Conservation (phyloP, 768 basidiomycete species). For the Pulveroboletus sp. region DNA sequence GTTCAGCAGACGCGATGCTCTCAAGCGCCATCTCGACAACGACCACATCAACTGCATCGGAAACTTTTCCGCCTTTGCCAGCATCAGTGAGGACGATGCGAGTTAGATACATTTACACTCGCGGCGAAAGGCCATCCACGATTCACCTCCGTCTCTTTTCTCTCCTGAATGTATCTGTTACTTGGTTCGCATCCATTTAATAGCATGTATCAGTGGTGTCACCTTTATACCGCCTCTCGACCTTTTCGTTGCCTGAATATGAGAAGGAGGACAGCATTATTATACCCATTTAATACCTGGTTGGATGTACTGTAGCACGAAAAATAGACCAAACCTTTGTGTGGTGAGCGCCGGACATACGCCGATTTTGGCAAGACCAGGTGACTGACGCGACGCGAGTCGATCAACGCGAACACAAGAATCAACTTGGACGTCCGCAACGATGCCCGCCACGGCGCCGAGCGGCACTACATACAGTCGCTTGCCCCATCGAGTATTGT, state of each 20-base stretch:
- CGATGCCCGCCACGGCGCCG: slow-evolving; percentile 10
- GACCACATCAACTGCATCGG: slow-evolving; percentile 34
- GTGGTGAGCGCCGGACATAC: no score
- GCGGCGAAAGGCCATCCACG: slow-evolving; percentile 4
- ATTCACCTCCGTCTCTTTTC: neutral
- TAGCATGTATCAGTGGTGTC: slow-evolving; percentile 9
- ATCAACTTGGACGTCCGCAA: slow-evolving; percentile 5
- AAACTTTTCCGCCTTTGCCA: slow-evolving; percentile 28
- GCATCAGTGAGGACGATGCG: slow-evolving; percentile 24
- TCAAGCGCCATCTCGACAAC: slow-evolving; percentile 39
- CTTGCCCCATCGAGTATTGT: slow-evolving; percentile 12
- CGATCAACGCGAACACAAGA: no score
- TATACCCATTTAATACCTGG: slow-evolving; percentile 14
- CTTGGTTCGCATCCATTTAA: neutral
- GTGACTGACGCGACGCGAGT: slow-evolving; percentile 13
- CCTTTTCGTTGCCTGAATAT: no score
- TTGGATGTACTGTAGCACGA: slow-evolving; percentile 16
- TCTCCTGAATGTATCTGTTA: slow-evolving; percentile 6
- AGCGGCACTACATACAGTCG: neutral
- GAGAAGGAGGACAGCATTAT: neutral
- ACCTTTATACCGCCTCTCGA: slow-evolving; percentile 3
- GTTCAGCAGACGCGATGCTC: slow-evolving; percentile 38
- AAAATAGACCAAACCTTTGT: no score
- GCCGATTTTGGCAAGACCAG: slow-evolving; percentile 5
- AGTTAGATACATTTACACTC: slow-evolving; percentile 5